These are phyloP conservation scores for Dillenia suffruticosa DNA, from an alignment of 164 flowering plant species.

Conservation along the genomic window DNA sequence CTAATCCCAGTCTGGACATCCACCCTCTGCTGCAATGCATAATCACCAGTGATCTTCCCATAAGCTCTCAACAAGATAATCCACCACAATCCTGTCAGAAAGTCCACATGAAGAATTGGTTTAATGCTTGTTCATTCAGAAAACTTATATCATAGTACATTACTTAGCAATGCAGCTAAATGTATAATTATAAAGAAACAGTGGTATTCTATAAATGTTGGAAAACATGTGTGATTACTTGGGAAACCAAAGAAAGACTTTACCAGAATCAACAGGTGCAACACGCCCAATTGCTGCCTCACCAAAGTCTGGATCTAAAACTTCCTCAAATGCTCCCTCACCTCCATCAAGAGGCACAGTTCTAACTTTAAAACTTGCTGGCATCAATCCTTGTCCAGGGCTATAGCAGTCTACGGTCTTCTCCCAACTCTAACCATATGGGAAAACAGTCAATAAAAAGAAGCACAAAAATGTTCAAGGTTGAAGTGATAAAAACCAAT, in stretches of 20 bases:
- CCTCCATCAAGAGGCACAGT: conserved; percentile 69
- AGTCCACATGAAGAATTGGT: background rate
- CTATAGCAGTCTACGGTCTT: conserved; percentile 94
- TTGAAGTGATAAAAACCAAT: no score
- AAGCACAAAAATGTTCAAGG: no score
- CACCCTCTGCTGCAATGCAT: conserved; percentile 81
- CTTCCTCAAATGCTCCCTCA: conserved; percentile 59
- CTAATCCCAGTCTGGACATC: conserved; percentile 91
- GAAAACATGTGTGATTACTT: no score
- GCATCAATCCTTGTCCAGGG: conserved; percentile 96
- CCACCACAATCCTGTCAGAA: conserved; percentile 85
- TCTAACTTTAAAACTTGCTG: conserved; percentile 92
- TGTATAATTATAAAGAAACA: no score
- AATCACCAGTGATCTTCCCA: conserved; percentile 87
- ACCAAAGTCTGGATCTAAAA: conserved; percentile 93
- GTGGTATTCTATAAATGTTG: no score
- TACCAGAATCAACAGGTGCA: conserved; percentile 97
- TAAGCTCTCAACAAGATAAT: conserved; percentile 90
- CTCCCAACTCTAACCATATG: conserved; percentile 76
- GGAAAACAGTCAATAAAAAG: background rate
- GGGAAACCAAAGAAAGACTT: conserved; percentile 1
- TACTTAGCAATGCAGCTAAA: no score
- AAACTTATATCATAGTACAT: no score
- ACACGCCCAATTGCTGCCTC: conserved; percentile 97
- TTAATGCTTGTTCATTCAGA: background rate